phyloP scores from a whole-genome alignment of 352 stramenopile species.

The Phytophthora fragariae region DNA sequence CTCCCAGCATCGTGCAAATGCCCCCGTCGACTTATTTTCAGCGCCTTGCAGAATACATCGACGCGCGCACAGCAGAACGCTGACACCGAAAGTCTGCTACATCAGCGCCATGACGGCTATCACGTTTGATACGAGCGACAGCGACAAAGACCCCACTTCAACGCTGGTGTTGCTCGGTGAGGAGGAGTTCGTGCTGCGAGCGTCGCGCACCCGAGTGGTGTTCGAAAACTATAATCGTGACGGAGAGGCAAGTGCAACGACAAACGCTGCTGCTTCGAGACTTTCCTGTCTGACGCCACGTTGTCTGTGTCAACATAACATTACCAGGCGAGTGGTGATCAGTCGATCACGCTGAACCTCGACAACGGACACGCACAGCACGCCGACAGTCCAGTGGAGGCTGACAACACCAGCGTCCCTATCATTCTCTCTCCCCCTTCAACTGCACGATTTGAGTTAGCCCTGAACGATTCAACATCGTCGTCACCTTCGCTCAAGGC shows the following conservation, averaged over 20 bases:
- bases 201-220: conserved; percentile 15
- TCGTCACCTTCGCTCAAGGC: conserved; percentile 10
- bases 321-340: conserved; percentile 16
- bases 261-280: background rate
- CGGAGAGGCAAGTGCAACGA: conserved; percentile 7
- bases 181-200: conserved; percentile 24
- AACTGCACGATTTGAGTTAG: conserved; percentile 56
- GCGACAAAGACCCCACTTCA: conserved; percentile 15
- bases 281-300: conserved; percentile 12
- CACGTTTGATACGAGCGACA: conserved; percentile 3
- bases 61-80: background rate
- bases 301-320: conserved; percentile 10
- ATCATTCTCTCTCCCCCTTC: conserved; percentile 62
- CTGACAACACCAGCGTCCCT: conserved; percentile 29
- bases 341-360: conserved; percentile 26
- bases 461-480: background rate
- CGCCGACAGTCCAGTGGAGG: background rate
- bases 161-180: conserved; percentile 31
- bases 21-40: conserved; percentile 28
- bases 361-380: conserved; percentile 7
- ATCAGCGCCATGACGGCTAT: background rate
- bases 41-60: conserved; percentile 12
- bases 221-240: conserved; percentile 25
- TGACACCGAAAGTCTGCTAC: background rate
- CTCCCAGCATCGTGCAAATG: background rate